Base-by-base conservation (phyloP, 805 yeast genomes). In the Ogataea methanolica region DNA sequence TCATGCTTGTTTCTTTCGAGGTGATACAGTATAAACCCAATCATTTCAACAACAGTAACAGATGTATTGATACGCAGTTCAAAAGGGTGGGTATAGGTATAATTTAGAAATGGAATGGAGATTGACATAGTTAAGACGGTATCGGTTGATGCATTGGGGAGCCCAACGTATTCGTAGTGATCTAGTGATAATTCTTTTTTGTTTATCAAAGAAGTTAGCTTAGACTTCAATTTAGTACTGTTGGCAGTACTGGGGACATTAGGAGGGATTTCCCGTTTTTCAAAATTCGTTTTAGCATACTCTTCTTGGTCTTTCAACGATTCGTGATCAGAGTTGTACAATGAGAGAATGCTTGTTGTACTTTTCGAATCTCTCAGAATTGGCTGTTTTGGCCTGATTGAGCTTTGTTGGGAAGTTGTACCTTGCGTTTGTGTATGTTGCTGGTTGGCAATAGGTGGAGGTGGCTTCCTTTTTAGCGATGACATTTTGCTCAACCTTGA, bases 41-140 rank as follows among this genome's bases (percentile, higher is more conserved):
- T 75, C 4, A 81, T 70, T 43, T 80, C 79, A 41, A 75, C 73
- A 1, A 82, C 83, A 4, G 69, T 65, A 7, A 69, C 74, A 17
- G 69, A 69, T 2, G 60, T 58, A 41, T 67, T 60, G 0, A 72
- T 53, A 16, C 54, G 52, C 1, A 73, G 21, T 1, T 38, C 46
- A 9, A 68, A 21, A 1, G 60, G 57, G 1, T 46, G 22, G 5
- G 33, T 42, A 2, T 29, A 31, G 6, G 35, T 33, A 4, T 50
- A 42, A 5, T 49, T 47, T 1, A 59, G 55, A 11, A 53, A 41
- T 0, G 70, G 55, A 2, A 60, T 37, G 2, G 34, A 40, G 0
- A 62, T 43, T 2, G 69, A 45, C 29, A 58, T 31, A 8, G 34
- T 21, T 5, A 46, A 29, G 1, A 58, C 16, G 21, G 26, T 33